Evolutionary conservation across 352 stramenopile species (phyloP).

Genomic region (Pythium apleroticum): DNA sequence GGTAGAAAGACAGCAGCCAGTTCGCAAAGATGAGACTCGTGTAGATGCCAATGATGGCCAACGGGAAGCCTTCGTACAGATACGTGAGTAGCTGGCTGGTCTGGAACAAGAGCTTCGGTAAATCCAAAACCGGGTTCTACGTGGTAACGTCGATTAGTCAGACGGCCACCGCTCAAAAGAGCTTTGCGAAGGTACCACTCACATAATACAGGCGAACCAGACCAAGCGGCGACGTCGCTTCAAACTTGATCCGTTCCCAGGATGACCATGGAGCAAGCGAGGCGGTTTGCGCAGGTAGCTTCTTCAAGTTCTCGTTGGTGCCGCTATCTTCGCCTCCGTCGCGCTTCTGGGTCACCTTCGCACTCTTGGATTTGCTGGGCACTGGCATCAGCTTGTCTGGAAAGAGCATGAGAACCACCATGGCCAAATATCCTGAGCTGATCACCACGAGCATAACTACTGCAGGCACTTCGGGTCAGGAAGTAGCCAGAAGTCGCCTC

Average conservation of each 20-base stretch:
- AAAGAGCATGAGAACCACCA: slow-evolving; percentile 39
- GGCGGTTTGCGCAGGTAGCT: background rate
- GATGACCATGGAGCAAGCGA: background rate
- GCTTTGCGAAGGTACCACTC: background rate
- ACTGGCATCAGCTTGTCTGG: slow-evolving; percentile 6
- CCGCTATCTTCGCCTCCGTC: background rate
- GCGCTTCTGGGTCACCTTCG: background rate
- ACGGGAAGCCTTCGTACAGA: slow-evolving; percentile 45
- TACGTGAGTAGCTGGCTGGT: slow-evolving; percentile 44
- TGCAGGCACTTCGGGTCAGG: slow-evolving; percentile 26
- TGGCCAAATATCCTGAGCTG: slow-evolving; percentile 32
- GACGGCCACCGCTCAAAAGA: background rate
- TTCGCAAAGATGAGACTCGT: slow-evolving; percentile 38
- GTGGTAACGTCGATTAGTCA: background rate
- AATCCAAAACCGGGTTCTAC: slow-evolving; percentile 42
- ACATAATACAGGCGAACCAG: slow-evolving; percentile 19
- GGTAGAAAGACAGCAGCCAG: slow-evolving; percentile 49
- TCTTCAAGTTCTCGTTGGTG: background rate
- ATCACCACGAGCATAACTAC: slow-evolving; percentile 33
- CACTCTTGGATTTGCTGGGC: background rate
- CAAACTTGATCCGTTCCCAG: slow-evolving; percentile 3
- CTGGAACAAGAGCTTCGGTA: slow-evolving; percentile 54
- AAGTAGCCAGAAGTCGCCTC: slow-evolving; percentile 50
- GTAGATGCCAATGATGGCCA: slow-evolving; percentile 41
- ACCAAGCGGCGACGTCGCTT: slow-evolving; percentile 8